phyloP scores from a whole-genome alignment of 352 stramenopile genomes.

The Globisporangium viniferum region DNA sequence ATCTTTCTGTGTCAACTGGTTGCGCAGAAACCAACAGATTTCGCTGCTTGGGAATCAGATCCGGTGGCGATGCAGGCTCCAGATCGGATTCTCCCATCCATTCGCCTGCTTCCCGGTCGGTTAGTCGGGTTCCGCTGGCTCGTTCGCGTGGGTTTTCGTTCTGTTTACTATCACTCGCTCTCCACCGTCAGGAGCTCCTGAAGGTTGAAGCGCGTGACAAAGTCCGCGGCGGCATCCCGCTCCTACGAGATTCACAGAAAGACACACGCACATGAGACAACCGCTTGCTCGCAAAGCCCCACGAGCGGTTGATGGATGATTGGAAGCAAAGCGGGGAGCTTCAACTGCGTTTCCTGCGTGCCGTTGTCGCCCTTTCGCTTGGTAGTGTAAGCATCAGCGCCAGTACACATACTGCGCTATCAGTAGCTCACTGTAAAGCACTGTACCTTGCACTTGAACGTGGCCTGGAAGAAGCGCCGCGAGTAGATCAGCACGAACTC shows the following conservation, averaged over 20 bases:
- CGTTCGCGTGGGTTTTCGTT: neutral
- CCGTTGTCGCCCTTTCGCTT: neutral
- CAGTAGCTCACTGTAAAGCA: neutral
- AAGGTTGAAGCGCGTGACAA: conserved; percentile 70
- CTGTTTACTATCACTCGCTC: neutral
- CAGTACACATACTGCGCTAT: neutral
- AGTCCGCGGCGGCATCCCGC: conserved; percentile 46
- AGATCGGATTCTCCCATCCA: conserved; percentile 5
- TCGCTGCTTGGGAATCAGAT: conserved; percentile 1
- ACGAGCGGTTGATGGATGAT: conserved; percentile 3
- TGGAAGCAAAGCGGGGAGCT: neutral
- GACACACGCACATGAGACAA: conserved; percentile 12
- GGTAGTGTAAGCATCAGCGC: too few species aligned
- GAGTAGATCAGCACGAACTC: conserved; percentile 77
- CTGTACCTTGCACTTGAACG: conserved; percentile 77
- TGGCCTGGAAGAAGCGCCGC: conserved; percentile 76
- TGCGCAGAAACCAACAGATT: neutral
- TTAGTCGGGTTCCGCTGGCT: neutral
- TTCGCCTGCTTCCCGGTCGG: neutral
- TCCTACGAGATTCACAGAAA: conserved; percentile 25
- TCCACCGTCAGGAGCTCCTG: conserved; percentile 55
- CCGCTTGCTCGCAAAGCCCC: neutral
- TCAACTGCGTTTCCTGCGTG: conserved; percentile 2
- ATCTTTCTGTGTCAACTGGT: neutral
- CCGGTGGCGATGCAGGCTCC: neutral